Evolutionary conservation across 257 asterid genomes (phyloP), one percentile per base, ranked within the genome.

Genomic region (Rhazya stricta): DNA sequence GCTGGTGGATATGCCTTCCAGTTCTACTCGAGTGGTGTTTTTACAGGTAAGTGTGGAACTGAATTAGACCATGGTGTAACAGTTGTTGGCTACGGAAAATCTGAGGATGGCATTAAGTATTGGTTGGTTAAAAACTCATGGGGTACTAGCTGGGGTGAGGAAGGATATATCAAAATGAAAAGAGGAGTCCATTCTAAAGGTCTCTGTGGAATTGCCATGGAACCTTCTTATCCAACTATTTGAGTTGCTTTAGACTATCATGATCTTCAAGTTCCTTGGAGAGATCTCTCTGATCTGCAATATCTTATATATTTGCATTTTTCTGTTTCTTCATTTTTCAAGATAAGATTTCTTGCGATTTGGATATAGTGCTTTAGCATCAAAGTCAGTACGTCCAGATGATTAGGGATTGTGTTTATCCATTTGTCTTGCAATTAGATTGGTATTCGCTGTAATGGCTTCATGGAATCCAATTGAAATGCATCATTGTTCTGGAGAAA

Each of bases 101-200:
- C 78, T 32, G 70, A 72, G 1, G 82, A 73, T 16, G 77, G 86
- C 9, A 80, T 75, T 0, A 82, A 80, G 77, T 85, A 78, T 21
- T 85, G 89, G 89, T 42, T 80, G 21, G 81, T 80, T 1, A 80
- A 85, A 74, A 85, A 85, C 43, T 85, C 88, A 50, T 85, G 86
- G 86, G 86, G 86, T 13, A 42, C 37, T 16, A 74, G 76, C 12
- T 85, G 88, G 85, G 88, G 86, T 9, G 88, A 80, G 42, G 53
- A 61, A 19, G 88, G 86, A 30, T 85, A 79, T 42, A 80, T 82
- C n/a, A 79, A 82, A 56, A 77, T 84, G 81, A 50, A 77, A 77
- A 75, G 83, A 51, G 88, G 72, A 30, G 50, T 85, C 15, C 76
- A 57, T 67, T 80, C 81, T 73, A 66, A 56, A 79, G 85, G 83